A percentile compares a stretch with the other conserved stretches of the same genome.
Evolutionary conservation across 257 asterid species (phyloP).

Genomic region (Solanum sparsipilum): DNA sequence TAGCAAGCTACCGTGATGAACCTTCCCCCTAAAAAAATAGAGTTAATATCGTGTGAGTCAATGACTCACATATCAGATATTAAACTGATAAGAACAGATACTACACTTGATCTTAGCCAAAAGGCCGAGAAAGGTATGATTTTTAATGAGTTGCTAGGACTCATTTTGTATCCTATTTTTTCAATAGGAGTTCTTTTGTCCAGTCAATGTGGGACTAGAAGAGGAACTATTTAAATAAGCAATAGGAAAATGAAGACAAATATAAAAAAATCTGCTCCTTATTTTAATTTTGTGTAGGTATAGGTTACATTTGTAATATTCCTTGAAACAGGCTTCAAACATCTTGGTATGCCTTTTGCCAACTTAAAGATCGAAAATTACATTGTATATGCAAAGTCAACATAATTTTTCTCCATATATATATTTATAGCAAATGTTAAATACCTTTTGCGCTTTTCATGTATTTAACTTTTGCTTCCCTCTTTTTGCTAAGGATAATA

Average conservation of each 20-base stretch:
- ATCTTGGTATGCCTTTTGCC: background rate
- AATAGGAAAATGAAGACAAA: background rate
- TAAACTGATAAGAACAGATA: conserved; percentile 73
- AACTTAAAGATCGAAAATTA: too few species aligned
- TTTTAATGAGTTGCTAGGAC: background rate
- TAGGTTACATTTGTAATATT: background rate
- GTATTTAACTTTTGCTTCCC: too few species aligned
- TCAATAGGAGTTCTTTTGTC: background rate
- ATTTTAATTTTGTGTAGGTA: background rate
- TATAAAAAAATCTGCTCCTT: background rate
- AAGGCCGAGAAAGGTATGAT: conserved; percentile 72
- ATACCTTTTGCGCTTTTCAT: too few species aligned
- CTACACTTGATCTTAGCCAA: conserved; percentile 72
- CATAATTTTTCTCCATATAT: too few species aligned
- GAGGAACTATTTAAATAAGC: background rate
- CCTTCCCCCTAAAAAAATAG: background rate
- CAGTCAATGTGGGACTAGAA: background rate
- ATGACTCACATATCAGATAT: background rate
- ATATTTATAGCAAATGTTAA: too few species aligned
- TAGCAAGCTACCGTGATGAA: background rate
- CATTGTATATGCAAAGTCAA: too few species aligned
- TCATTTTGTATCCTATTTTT: background rate
- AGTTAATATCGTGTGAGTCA: background rate
- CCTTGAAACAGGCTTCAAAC: background rate
- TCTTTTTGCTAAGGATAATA: too few species aligned